A percentile compares a stretch with the other conserved stretches of the same genome.
These are phyloP conservation scores for Peronospora destructor DNA, from an alignment of 352 stramenopile species.

Conservation along the genomic window DNA sequence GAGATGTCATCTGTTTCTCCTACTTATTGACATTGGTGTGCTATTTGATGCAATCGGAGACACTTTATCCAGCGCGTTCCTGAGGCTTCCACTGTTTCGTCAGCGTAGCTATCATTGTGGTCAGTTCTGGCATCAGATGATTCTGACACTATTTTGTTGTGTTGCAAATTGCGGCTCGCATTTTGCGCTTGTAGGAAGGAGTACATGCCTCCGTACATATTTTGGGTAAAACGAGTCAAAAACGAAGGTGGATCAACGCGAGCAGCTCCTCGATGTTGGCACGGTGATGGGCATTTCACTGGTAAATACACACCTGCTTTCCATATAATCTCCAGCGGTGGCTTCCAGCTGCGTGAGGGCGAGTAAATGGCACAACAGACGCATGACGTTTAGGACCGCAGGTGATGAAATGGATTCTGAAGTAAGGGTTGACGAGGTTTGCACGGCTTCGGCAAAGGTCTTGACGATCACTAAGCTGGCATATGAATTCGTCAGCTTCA, in stretches of 20 bases:
- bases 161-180: too few relatives aligned
- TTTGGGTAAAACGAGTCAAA: too few relatives aligned
- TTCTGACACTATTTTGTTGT: too few relatives aligned
- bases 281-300: constrained; percentile 38
- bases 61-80: too few relatives aligned
- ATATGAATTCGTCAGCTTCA: constrained; percentile 53
- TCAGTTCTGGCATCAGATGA: too few relatives aligned
- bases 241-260: constrained; percentile 38
- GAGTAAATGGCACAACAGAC: constrained; percentile 63
- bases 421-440: constrained; percentile 26
- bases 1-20: too few relatives aligned
- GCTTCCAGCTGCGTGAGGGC: constrained; percentile 65
- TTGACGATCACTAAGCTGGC: constrained; percentile 43
- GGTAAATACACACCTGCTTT: constrained; percentile 42
- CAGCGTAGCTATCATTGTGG: too few relatives aligned
- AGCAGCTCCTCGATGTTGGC: constrained; percentile 47
- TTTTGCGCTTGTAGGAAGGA: too few relatives aligned
- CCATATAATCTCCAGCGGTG: constrained; percentile 57
- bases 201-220: too few relatives aligned
- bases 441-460: constrained; percentile 41
- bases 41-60: too few relatives aligned
- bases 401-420: constrained; percentile 9
- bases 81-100: too few relatives aligned
- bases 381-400: constrained; percentile 16
- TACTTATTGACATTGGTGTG: too few relatives aligned